Conservation (phyloP, 2,329 filamentous ascomycete genomes). For the Didymella arachidicola region DNA sequence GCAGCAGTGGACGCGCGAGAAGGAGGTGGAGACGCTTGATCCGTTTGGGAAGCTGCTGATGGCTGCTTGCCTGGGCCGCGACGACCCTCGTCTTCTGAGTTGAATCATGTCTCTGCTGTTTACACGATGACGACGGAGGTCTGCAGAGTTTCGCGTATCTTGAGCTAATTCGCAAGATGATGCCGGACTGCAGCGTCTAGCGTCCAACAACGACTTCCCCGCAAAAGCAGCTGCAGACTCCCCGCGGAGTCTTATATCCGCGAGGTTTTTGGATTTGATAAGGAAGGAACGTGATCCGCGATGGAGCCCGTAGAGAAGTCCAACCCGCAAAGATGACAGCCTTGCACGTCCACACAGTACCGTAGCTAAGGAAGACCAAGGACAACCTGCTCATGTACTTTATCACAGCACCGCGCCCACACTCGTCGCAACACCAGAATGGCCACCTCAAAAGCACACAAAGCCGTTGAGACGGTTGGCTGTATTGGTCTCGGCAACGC, state of each 20-base stretch:
- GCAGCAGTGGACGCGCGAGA: slow-evolving; percentile 22
- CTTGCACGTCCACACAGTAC: background rate
- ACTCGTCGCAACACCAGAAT: background rate
- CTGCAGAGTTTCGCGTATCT: background rate
- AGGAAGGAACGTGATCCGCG: background rate
- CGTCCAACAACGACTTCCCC: slow-evolving; percentile 6
- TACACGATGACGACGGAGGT: background rate
- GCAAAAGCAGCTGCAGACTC: slow-evolving; percentile 3
- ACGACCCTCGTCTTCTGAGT: slow-evolving; percentile 29
- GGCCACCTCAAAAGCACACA: background rate
- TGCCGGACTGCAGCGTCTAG: too few relatives aligned
- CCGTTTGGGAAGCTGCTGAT: slow-evolving; percentile 38
- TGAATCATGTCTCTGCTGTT: slow-evolving; percentile 5
- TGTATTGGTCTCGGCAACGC: slow-evolving; percentile 20
- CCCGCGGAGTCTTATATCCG: background rate
- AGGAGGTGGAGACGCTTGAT: slow-evolving; percentile 23
- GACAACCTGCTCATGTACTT: background rate
- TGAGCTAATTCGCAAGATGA: slow-evolving; percentile 3
- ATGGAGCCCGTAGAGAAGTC: slow-evolving; percentile 9
- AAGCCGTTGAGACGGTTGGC: slow-evolving; percentile 6
- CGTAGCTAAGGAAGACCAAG: background rate
- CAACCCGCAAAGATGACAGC: slow-evolving; percentile 2
- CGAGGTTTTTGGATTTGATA: too few relatives aligned
- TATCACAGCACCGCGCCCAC: background rate
- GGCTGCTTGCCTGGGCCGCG: slow-evolving; percentile 33